Conservation (phyloP, 805 yeast species). For the Candida ficus region DNA sequence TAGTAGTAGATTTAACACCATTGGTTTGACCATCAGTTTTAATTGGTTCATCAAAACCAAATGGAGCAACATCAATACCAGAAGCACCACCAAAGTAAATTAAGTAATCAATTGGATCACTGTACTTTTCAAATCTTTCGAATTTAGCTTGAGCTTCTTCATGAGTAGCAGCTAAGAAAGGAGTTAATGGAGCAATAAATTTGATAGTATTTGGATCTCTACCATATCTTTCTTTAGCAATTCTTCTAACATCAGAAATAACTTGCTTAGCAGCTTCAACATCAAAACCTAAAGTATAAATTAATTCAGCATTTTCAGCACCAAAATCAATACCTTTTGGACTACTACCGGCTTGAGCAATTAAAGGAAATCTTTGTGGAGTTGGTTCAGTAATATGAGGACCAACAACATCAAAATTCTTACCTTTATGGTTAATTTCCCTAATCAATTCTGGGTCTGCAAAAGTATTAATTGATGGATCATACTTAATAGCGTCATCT, state of each 20-base stretch:
- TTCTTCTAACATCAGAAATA: conserved; percentile 21
- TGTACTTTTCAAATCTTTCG: conserved; percentile 28
- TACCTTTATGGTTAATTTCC: conserved; percentile 34
- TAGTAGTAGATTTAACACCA: conserved; percentile 28
- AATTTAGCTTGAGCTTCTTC: conserved; percentile 32
- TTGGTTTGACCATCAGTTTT: conserved; percentile 25
- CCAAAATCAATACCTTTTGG: conserved; percentile 35
- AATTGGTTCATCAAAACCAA: conserved; percentile 32
- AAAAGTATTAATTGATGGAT: conserved; percentile 25
- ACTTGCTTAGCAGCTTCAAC: conserved; percentile 27
- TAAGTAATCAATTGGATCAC: conserved; percentile 33
- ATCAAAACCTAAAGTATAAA: conserved; percentile 31
- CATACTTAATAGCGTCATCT: conserved; percentile 30
- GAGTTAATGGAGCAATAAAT: conserved; percentile 33
- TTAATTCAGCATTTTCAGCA: conserved; percentile 37
- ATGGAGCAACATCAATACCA: conserved; percentile 35
- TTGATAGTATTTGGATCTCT: conserved; percentile 36
- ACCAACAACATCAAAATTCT: conserved; percentile 34
- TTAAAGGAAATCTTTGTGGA: conserved; percentile 38
- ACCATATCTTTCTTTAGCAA: conserved; percentile 30
- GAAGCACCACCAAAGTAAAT: conserved; percentile 42
- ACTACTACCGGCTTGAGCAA: conserved; percentile 41
- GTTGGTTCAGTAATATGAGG: conserved; percentile 37
- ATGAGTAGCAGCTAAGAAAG: conserved; percentile 34
- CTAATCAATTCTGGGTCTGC: conserved; percentile 33